Evolutionary conservation across 2,329 filamentous ascomycete genomes (phyloP).

Genomic region (Aspergillus luchuensis): DNA sequence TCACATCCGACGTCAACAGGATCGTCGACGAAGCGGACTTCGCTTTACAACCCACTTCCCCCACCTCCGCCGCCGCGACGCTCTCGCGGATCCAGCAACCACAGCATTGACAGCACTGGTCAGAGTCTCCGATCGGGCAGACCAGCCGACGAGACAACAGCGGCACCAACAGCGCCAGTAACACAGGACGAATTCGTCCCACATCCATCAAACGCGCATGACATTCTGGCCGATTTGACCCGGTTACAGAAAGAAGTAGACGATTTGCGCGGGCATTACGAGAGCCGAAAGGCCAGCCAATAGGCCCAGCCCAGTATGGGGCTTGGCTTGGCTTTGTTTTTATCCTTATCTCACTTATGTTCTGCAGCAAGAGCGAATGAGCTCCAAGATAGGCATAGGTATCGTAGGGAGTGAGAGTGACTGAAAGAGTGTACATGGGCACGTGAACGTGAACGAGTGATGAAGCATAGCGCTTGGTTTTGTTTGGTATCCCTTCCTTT

Average conservation of each 20-base stretch:
- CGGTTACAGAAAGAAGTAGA: constrained; percentile 76
- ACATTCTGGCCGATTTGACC: constrained; percentile 72
- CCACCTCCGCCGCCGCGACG: constrained; percentile 52
- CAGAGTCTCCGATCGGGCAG: constrained; percentile 24
- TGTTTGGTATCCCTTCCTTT: background rate
- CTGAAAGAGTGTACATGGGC: background rate
- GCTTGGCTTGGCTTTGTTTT: too few species aligned
- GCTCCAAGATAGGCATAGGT: background rate
- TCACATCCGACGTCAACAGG: constrained; percentile 20
- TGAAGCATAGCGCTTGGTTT: constrained; percentile 7
- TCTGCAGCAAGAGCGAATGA: background rate
- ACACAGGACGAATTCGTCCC: constrained; percentile 26
- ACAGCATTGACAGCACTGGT: constrained; percentile 36
- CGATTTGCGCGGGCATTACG: constrained; percentile 49
- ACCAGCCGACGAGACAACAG: constrained; percentile 19
- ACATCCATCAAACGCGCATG: constrained; percentile 49
- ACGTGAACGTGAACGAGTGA: constrained; percentile 6
- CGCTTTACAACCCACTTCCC: constrained; percentile 34
- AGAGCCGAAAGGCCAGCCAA: constrained; percentile 34
- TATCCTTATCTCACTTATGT: too few species aligned
- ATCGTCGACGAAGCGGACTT: constrained; percentile 33
- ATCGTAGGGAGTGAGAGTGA: background rate
- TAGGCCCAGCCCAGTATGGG: constrained; percentile 1
- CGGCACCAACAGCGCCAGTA: background rate
- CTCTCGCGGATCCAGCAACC: constrained; percentile 45